Evolutionary conservation across 2,329 filamentous ascomycete species (phyloP).

Genomic region (Cladosporium sp.): DNA sequence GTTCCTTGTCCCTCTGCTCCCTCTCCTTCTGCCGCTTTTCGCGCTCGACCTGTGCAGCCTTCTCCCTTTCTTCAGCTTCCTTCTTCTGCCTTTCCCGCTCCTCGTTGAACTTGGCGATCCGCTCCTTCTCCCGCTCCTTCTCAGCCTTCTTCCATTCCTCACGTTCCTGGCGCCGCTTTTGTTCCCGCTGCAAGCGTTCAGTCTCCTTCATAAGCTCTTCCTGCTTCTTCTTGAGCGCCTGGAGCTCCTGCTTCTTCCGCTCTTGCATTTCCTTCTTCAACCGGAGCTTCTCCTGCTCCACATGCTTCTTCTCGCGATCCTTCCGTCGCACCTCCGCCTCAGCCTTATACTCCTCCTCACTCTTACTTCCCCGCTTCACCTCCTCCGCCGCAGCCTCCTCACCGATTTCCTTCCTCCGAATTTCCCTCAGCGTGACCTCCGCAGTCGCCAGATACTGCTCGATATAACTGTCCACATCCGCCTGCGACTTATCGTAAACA

Average conservation of each 20-base stretch:
- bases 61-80: conserved; percentile 47
- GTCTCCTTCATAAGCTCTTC: conserved; percentile 38
- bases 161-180: conserved; percentile 43
- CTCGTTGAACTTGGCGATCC: conserved; percentile 44
- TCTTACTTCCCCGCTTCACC: conserved; percentile 59
- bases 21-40: conserved; percentile 35
- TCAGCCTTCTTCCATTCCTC: conserved; percentile 39
- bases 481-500: conserved; percentile 66
- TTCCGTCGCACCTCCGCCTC: conserved; percentile 57
- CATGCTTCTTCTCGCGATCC: conserved; percentile 56
- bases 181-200: conserved; percentile 40
- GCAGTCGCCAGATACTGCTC: conserved; percentile 58
- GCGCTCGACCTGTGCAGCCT: conserved; percentile 42
- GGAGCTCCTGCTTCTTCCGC: conserved; percentile 48
- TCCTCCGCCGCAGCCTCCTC: conserved; percentile 62
- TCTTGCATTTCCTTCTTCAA: conserved; percentile 55
- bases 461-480: conserved; percentile 61
- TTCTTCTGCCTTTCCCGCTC: conserved; percentile 39
- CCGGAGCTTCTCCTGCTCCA: conserved; percentile 55
- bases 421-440: conserved; percentile 62
- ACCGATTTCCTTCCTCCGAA: conserved; percentile 62
- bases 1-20: conserved; percentile 44
- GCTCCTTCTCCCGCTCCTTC: conserved; percentile 50
- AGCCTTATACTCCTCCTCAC: conserved; percentile 65
- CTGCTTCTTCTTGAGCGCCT: conserved; percentile 45